Base-by-base conservation (phyloP, 2,329 filamentous ascomycete genomes). In the Thermomyces lanuginosus region DNA sequence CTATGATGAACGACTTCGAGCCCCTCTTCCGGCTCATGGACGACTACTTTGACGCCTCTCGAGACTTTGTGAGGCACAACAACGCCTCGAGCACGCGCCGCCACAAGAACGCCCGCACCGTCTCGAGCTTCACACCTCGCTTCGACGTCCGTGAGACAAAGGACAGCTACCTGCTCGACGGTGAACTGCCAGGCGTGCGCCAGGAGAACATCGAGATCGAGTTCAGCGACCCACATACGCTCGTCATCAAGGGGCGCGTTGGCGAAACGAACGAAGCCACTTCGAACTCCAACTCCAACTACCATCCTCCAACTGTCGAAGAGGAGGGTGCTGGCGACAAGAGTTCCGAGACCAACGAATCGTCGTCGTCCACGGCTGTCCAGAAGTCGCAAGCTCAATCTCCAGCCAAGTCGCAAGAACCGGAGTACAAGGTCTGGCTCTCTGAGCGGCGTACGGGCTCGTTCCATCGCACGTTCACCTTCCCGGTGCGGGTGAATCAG, bases 381-480 rank as follows among this genome's bases (percentile, higher is more conserved):
- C 23, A 33, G 8, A 28, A 31, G 29, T 18, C 44, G 14, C 48
- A 49, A 38, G 38, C 46, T 44, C 48, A 49, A 38, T 38, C 46
- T 44, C 16, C 34, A 33, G 21, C 50, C 41, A 29, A 36, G 11
- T 22, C 21, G 13, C 17, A 12, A 22, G 18, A 9, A 4, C 27
- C 27, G 5, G 14, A 22, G 18, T 22, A 50, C 25, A 58, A 56
- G 36, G 69, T 63, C 50, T 70, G 65, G 66, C 55, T 69, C 29
- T 60, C 53, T 28, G 66, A 71, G 43, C 62, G 66, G 35, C 59
- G 55, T 1, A 56, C 66, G n/a, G 66, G 66, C 33, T 56, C 61
- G 17, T 71, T 71, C 49, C 55, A 62, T 26, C 56, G 66, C 37
- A 55, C 53, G 24, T 71, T 71, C 48, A 56, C 48, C 32, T 71